A percentile compares a stretch with the other conserved stretches of the same genome.
Evolutionary conservation across 2,329 filamentous ascomycete genomes (phyloP).

Genomic region (Phoma sp.): DNA sequence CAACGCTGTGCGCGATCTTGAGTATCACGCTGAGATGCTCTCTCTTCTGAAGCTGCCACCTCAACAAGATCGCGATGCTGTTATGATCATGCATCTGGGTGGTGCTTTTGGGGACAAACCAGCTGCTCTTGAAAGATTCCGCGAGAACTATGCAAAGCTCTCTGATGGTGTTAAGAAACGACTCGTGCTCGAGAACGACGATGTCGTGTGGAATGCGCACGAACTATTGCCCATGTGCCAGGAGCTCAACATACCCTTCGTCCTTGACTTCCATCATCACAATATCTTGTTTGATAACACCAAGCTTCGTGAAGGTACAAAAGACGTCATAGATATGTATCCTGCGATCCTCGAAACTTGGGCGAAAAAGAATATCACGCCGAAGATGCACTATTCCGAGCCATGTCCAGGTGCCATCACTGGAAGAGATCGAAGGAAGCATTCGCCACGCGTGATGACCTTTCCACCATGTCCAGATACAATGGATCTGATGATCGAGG

Average conservation of each 20-base stretch:
- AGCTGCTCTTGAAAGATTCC: conserved; percentile 78
- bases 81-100: conserved; percentile 95
- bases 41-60: conserved; percentile 75
- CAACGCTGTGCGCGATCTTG: conserved; percentile 78
- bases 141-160: conserved; percentile 72
- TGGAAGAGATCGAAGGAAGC: conserved; percentile 78
- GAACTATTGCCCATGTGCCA: conserved; percentile 89
- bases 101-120: conserved; percentile 87
- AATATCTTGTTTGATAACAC: conserved; percentile 85
- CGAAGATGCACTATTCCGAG: conserved; percentile 98
- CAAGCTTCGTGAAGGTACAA: conserved; percentile 79
- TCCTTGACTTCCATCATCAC: conserved; percentile 93
- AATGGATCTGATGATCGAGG: conserved; percentile 99
- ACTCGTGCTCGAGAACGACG: conserved; percentile 91
- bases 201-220: conserved; percentile 90
- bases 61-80: conserved; percentile 81
- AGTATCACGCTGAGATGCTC: conserved; percentile 88
- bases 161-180: conserved; percentile 76
- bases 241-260: conserved; percentile 90
- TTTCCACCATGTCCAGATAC: conserved; percentile 80
- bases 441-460: conserved; percentile 77
- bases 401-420: conserved; percentile 78
- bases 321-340: conserved; percentile 77
- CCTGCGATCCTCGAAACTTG: conserved; percentile 83
- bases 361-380: conserved; percentile 80